Evolutionary conservation across 768 basidiomycete species (phyloP).

Genomic region (Daedaleopsis sinensis): DNA sequence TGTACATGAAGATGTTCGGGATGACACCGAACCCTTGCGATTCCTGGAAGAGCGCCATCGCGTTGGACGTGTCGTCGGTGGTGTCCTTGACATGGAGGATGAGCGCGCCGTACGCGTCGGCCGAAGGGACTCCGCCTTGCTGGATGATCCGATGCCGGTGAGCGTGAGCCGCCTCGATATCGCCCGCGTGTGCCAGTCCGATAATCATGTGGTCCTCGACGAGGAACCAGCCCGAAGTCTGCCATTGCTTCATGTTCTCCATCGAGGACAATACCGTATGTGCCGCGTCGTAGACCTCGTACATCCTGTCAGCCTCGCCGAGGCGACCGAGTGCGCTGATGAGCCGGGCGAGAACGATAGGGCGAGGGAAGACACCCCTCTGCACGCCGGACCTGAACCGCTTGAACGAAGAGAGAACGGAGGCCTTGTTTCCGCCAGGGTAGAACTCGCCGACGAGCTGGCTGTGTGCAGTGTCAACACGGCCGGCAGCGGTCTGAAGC

Average conservation of each 20-base stretch:
- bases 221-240: conserved; percentile 65
- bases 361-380: conserved; percentile 51
- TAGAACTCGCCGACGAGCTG: conserved; percentile 34
- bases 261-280: conserved; percentile 60
- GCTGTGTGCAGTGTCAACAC: conserved; percentile 33
- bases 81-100: conserved; percentile 90
- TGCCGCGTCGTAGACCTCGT: conserved; percentile 65
- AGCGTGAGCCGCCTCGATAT: conserved; percentile 76
- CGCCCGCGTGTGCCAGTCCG: conserved; percentile 79
- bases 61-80: conserved; percentile 92
- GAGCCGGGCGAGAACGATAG: conserved; percentile 57
- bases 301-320: conserved; percentile 61
- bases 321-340: conserved; percentile 71
- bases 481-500: conserved; percentile 5
- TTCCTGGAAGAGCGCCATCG: conserved; percentile 83
- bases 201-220: conserved; percentile 92
- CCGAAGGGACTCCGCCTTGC: conserved; percentile 75
- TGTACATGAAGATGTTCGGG: conserved; percentile 90
- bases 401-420: conserved; percentile 45
- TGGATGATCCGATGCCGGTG: conserved; percentile 80
- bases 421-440: conserved; percentile 9
- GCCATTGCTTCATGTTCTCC: conserved; percentile 47
- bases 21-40: conserved; percentile 65
- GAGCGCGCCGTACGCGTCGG: conserved; percentile 91
- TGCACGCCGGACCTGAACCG: conserved; percentile 50